A percentile compares a stretch with the other conserved stretches of the same genome.
phyloP scores from a whole-genome alignment of 352 stramenopile genomes.

The Pythium phragmiticola region DNA sequence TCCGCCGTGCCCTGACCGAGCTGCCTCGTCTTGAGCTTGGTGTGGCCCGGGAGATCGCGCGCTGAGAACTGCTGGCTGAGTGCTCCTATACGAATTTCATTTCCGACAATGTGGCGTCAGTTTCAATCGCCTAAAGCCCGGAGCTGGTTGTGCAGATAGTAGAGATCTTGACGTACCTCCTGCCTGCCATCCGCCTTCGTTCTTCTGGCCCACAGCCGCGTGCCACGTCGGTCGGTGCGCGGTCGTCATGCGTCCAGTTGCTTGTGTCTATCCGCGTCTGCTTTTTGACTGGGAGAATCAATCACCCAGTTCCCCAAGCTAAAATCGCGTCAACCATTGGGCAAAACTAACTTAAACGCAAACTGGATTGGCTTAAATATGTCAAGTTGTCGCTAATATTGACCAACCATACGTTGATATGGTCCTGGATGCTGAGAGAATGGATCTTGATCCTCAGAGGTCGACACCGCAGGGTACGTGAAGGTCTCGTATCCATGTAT shows the following conservation, averaged over 20 bases:
- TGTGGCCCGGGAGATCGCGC: slow-evolving; percentile 79
- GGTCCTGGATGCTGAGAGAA: no score
- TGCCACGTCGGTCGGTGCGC: slow-evolving; percentile 85
- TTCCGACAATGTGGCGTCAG: neutral
- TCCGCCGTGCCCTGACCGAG: slow-evolving; percentile 79
- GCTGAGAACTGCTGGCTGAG: slow-evolving; percentile 80
- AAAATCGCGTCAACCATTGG: neutral
- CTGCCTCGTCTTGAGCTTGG: slow-evolving; percentile 81
- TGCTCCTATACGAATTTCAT: slow-evolving; percentile 40
- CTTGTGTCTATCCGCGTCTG: neutral
- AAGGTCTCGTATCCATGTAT: no score
- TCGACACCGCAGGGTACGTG: no score
- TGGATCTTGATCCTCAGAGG: no score
- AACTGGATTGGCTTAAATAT: neutral
- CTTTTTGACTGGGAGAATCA: slow-evolving; percentile 12
- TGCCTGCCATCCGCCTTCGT: slow-evolving; percentile 83
- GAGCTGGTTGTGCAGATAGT: neutral
- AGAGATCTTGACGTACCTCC: slow-evolving; percentile 40
- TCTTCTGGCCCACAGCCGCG: slow-evolving; percentile 82
- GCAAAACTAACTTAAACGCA: neutral
- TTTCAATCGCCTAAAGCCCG: neutral
- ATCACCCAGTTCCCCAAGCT: neutral
- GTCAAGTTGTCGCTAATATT: neutral
- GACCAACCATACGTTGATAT: neutral
- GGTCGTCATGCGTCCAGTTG: slow-evolving; percentile 63